Percentiles rank a stretch among this genome's conserved stretches.
Evolutionary conservation across 169 alveolate species (phyloP).

Genomic region (Amoebophrya sp.): DNA sequence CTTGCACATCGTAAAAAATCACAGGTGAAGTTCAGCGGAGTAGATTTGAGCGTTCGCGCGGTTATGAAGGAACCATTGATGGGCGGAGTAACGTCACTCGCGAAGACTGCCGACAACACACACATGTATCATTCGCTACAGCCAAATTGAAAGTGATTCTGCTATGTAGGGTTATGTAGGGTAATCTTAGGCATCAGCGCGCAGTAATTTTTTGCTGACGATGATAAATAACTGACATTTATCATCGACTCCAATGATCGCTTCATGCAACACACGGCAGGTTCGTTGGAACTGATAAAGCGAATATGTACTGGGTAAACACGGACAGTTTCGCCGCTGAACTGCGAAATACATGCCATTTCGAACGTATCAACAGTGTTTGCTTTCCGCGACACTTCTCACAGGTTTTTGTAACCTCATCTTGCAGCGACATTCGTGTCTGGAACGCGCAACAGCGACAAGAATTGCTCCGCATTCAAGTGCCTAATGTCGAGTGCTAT

Average conservation of each 20-base stretch:
- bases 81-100: neutral
- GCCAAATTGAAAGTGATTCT: too few relatives aligned
- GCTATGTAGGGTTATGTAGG: too few relatives aligned
- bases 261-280: too few relatives aligned
- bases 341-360: slow-evolving; percentile 78
- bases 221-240: too few relatives aligned
- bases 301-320: slow-evolving; percentile 79
- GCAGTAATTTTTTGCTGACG: too few relatives aligned
- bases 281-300: slow-evolving; percentile 67
- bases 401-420: slow-evolving; percentile 73
- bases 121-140: neutral
- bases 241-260: too few relatives aligned
- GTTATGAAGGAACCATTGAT: neutral
- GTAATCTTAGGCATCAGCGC: too few relatives aligned
- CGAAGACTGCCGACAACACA: neutral
- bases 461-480: slow-evolving; percentile 79
- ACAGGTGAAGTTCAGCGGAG: neutral
- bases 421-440: slow-evolving; percentile 73
- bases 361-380: slow-evolving; percentile 64
- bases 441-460: slow-evolving; percentile 76
- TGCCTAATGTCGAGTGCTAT: slow-evolving; percentile 80
- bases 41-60: neutral
- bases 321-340: slow-evolving; percentile 72
- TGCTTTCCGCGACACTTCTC: slow-evolving; percentile 49
- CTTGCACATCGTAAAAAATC: too few relatives aligned